Conservation (phyloP, 352 stramenopile species). For the Blastocystis sp. region DNA sequence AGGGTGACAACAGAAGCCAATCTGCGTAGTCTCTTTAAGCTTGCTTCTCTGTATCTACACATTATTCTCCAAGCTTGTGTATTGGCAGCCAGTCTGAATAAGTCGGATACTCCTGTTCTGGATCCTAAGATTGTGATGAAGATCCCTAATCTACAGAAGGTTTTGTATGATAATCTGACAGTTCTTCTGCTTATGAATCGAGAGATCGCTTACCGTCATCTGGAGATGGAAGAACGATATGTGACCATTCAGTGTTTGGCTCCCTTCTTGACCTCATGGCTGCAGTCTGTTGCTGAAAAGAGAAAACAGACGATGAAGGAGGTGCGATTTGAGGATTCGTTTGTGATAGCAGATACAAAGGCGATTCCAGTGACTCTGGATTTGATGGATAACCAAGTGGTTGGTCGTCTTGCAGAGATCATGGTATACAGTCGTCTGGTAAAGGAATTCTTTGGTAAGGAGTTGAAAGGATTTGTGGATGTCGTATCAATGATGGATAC, state of each 20-base stretch:
- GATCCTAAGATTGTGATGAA: neutral
- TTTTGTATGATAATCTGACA: neutral
- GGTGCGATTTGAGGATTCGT: neutral
- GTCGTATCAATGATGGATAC: slow-evolving; percentile 3
- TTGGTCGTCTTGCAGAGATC: slow-evolving; percentile 13
- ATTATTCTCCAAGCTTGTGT: slow-evolving; percentile 18
- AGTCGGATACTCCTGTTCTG: slow-evolving; percentile 11
- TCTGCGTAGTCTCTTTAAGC: neutral
- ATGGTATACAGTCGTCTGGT: neutral
- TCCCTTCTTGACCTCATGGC: neutral
- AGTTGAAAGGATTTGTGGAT: neutral
- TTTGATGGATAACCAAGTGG: slow-evolving; percentile 8
- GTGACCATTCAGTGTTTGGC: neutral
- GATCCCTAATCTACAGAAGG: neutral
- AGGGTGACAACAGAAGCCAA: neutral
- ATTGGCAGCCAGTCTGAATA: neutral
- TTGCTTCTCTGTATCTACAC: neutral
- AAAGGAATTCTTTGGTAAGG: slow-evolving; percentile 58
- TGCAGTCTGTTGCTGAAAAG: neutral
- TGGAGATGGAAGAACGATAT: neutral
- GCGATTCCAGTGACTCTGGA: neutral
- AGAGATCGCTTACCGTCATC: neutral
- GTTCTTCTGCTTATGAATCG: slow-evolving; percentile 10
- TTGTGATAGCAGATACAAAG: neutral
- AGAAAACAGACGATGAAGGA: slow-evolving; percentile 3